These are phyloP conservation scores for Xylariaceae sp. DNA, from an alignment of 2,329 filamentous ascomycete species.

Conservation along the genomic window DNA sequence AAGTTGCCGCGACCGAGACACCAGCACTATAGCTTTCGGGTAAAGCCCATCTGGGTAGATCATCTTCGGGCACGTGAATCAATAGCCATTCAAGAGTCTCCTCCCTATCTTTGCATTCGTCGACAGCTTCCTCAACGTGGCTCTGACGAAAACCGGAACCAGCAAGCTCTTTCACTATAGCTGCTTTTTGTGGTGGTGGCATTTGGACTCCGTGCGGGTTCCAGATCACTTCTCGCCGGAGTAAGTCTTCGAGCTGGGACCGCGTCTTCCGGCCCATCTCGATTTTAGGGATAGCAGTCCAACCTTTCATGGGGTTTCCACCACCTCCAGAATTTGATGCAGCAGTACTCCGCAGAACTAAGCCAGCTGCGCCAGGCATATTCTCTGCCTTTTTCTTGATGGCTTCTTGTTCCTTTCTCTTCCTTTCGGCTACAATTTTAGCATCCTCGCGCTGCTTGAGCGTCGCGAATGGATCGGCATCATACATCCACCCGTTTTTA, in stretches of 20 bases:
- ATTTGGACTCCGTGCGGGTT: constrained; percentile 79
- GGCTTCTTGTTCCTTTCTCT: constrained; percentile 72
- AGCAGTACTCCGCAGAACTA: constrained; percentile 57
- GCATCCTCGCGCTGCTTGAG: constrained; percentile 80
- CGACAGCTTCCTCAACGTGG: constrained; percentile 86
- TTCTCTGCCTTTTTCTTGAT: constrained; percentile 71
- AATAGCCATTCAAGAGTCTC: constrained; percentile 95
- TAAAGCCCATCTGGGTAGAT: constrained; percentile 89
- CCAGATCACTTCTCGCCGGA: constrained; percentile 83
- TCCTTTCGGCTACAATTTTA: constrained; percentile 77
- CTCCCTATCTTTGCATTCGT: constrained; percentile 87
- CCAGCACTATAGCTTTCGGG: constrained; percentile 92
- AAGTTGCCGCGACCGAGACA: constrained; percentile 79
- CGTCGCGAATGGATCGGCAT: constrained; percentile 89
- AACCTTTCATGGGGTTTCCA: constrained; percentile 69
- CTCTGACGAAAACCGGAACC: constrained; percentile 86
- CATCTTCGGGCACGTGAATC: constrained; percentile 96
- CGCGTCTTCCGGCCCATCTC: constrained; percentile 89
- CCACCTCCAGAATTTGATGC: constrained; percentile 41
- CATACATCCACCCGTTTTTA: constrained; percentile 88
- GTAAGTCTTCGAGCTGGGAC: constrained; percentile 76
- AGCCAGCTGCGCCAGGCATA: constrained; percentile 63
- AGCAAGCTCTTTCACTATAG: constrained; percentile 74
- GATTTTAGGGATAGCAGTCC: constrained; percentile 85
- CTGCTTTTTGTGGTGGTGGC: constrained; percentile 58